Percentiles rank a stretch among this genome's conserved stretches.
Evolutionary conservation across 768 basidiomycete species (phyloP).

Genomic region (Boletus eberwhitei): DNA sequence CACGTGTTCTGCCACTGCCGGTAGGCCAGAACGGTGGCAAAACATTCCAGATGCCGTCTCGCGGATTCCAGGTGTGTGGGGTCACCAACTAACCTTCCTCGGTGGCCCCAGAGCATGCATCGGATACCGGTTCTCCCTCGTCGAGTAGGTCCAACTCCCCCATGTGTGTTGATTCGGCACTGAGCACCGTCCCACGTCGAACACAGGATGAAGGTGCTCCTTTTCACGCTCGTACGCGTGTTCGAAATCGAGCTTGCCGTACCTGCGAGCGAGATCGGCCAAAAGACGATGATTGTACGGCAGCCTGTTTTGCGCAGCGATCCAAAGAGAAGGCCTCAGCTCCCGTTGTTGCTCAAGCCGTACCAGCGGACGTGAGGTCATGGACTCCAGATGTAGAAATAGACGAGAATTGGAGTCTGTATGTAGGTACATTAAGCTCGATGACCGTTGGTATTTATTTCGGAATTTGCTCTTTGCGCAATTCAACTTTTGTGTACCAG

Average conservation of each 20-base stretch:
- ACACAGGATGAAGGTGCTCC: conserved; percentile 5
- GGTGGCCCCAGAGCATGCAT: conserved; percentile 65
- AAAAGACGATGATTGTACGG: background rate
- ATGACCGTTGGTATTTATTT: no score
- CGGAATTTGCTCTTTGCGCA: no score
- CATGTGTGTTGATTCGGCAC: no score
- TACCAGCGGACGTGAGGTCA: background rate
- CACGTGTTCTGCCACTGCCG: background rate
- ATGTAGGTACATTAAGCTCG: no score
- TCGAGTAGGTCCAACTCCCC: no score
- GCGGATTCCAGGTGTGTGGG: conserved; percentile 57
- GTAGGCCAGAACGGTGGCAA: conserved; percentile 65
- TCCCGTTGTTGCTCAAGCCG: conserved; percentile 6
- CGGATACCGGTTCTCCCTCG: no score
- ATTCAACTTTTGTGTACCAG: no score
- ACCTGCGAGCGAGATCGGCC: conserved; percentile 1
- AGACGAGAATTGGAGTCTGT: background rate
- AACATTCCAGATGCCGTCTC: conserved; percentile 41
- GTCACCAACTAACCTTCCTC: conserved; percentile 57
- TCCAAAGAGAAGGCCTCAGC: background rate
- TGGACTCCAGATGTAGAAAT: background rate
- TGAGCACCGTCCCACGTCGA: background rate
- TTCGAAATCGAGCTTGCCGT: conserved; percentile 11
- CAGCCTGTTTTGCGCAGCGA: conserved; percentile 7
- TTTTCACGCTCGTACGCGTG: conserved; percentile 8